Conservation (phyloP, 2,329 filamentous ascomycete genomes). For the Fusarium protoensiforme region DNA sequence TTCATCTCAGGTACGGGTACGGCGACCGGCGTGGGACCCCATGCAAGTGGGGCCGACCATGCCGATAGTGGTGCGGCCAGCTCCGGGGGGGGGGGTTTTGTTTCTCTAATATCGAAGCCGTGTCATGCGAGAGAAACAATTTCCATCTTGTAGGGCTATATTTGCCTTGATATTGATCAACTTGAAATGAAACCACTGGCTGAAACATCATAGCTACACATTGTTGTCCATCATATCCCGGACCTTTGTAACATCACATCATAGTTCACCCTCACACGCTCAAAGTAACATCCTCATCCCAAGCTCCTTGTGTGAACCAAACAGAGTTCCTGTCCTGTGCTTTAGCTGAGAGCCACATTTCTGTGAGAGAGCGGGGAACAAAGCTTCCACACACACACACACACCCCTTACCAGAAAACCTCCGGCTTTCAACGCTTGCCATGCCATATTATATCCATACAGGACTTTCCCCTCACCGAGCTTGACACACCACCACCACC, state of each 20-base stretch:
- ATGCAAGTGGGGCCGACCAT: conserved; percentile 14
- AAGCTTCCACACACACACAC: not conserved
- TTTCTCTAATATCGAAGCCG: not conserved
- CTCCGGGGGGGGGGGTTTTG: not conserved
- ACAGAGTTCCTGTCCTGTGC: not conserved
- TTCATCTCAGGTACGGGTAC: not conserved
- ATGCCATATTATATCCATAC: not conserved
- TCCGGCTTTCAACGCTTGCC: not conserved
- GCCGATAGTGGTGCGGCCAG: conserved; percentile 5
- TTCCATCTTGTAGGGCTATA: not conserved
- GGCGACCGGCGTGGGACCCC: not conserved
- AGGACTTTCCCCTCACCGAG: not conserved
- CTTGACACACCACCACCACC: not conserved
- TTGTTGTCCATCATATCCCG: not conserved
- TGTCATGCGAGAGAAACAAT: not conserved
- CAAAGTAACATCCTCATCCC: not conserved
- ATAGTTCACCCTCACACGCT: not conserved
- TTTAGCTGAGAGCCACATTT: not conserved
- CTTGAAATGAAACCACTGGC: not conserved
- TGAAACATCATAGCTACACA: not conserved
- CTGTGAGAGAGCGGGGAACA: not conserved
- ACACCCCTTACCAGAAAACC: not conserved
- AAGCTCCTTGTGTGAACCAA: not conserved
- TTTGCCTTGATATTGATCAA: not conserved
- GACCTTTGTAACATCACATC: not conserved